Base-by-base conservation (phyloP, 176 grass and related monocot genomes). In the Alopecurus myosuroides region DNA sequence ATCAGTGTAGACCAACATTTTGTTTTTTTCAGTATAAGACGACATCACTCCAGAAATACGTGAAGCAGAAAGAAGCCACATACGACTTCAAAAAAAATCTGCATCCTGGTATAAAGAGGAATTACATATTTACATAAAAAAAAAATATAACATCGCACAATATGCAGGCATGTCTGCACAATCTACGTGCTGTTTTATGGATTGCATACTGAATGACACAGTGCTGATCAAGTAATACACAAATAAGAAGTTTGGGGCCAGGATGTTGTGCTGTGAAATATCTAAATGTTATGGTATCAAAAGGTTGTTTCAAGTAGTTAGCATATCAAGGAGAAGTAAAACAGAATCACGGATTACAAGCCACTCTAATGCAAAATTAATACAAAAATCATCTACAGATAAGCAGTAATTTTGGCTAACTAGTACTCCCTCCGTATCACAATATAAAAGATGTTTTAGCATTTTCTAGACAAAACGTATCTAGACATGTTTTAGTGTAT, bases 1-100 rank as follows among this genome's bases (percentile, higher is more conserved):
- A 81, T 80, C 77, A 92, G 62, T 70, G 17, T n/a, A 64, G 83
- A 86, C 15, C 25, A 40, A 83, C 41, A 80, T 74, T 14, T 12
- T 13, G 31, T 9, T 22, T 56, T 56, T 23, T 78, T 60, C 20
- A 56, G 53, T 36, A 34, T n/a, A 82, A 69, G 49, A 75, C 11
- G 77, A 77, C 48, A 86, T 80, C 41, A 68, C 25, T 75, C 8
- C 39, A 49, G 45, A 80, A 68, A 82, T 57, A 69, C 58, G 31
- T 67, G 39, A 85, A 85, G 64, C 33, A 65, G 9, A 81, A 81
- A 31, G 12, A 77, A 77, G 33, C 68, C 68, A 64, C 40, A 77
- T 51, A 62, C n/a, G 60, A 4, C 9, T 19, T 65, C 1, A 12
- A 55, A 77, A 77, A 75, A n/a, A 11, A 34, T 57, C 29, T 57